Evolutionary conservation across 768 basidiomycete genomes (phyloP), one percentile per base, ranked within the genome.

Genomic region (Rhizopogon rudus): DNA sequence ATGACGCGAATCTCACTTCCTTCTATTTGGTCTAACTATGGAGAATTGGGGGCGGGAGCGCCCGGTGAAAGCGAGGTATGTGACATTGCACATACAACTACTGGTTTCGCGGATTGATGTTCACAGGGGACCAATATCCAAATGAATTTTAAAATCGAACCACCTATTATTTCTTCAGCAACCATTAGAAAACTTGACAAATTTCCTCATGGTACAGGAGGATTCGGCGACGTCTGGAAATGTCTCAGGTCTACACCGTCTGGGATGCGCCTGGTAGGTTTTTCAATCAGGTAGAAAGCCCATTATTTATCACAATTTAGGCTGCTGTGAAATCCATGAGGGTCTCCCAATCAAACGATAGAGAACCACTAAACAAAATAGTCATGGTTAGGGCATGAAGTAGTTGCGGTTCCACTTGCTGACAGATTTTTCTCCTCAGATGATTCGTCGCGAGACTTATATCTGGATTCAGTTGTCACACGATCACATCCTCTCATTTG

Each of bases 391-490:
- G 53, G 9, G 3, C 22, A 28, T 31, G 17, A 16, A 39, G 35
- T 4, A 10, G 8, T 14, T 12, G 4, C 35, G 13, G 7, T 45
- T 33, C 7, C n/a, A 13, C 10, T 31, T 16, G 35, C 35, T 35
- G 35, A 35, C 1, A 12, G 9, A 10, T 25, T 57, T 39, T 25
- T 0, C 57, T 29, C 61, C 61, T 40, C 41, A 71, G 69, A 57
- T 56, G 52, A 66, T 71, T 43, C 61, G 57, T 33, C 60, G 62
- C 39, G 71, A 71, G 54, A 62, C 66, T 31, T 56, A 72, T 20
- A 54, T 71, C 6, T 72, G 67, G 70, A 55, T 68, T 43, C 69
- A 44, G 22, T 3, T 25, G 22, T 25, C 22, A 3, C 22, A 25
- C 3, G 22, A 25, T 3, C 22, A 25, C 3, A 63, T 70, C 37